Evolutionary conservation across 1,139 yeast species (phyloP).

Genomic region (Magnusiomyces suaveolens): DNA sequence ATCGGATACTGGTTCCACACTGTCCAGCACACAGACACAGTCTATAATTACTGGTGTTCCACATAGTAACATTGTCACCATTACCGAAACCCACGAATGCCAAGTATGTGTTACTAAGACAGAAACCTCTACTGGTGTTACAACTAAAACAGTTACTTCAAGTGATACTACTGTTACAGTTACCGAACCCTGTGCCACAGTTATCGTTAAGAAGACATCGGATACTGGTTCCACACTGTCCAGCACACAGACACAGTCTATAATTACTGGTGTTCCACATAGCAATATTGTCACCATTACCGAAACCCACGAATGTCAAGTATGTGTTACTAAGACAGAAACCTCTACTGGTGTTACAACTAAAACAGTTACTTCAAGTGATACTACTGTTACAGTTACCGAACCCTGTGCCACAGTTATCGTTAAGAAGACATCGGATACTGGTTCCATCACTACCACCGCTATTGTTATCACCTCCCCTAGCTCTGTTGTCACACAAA

Average conservation of each 20-base stretch:
- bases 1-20: neutral
- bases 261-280: neutral
- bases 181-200: slow-evolving; percentile 1
- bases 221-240: neutral
- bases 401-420: neutral
- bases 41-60: neutral
- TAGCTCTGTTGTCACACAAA: neutral
- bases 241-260: neutral
- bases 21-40: neutral
- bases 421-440: neutral
- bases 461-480: no score
- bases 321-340: neutral
- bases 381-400: neutral
- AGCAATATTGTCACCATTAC: neutral
- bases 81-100: neutral
- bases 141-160: neutral
- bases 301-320: neutral
- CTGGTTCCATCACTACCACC: no score
- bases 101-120: neutral
- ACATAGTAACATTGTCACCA: neutral
- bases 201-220: neutral
- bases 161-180: neutral
- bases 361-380: neutral
- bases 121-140: neutral
- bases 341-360: neutral